Evolutionary conservation across 2,329 filamentous ascomycete genomes (phyloP), one percentile per base, ranked within the genome.

Genomic region (Colletotrichum noveboracense): DNA sequence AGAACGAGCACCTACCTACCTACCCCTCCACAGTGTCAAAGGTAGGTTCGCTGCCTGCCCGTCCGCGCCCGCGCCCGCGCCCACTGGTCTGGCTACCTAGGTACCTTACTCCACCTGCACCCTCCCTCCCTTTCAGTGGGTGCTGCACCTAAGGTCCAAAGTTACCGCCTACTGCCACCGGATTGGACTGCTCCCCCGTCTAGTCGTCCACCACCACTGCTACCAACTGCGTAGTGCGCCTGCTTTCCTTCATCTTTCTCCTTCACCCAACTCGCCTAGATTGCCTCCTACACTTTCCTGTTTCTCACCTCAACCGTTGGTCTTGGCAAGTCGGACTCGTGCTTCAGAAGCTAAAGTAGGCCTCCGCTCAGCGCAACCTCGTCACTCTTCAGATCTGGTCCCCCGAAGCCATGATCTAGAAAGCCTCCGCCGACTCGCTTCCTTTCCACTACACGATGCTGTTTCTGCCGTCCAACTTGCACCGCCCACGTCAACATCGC

Each of bases 371-470:
- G 73, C 73, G 64, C 43, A 48, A 65, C 65, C 64, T 68, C 60
- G 38, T 43, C 34, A 48, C 70, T 68, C 21, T 36, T 65, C 65
- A 68, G 56, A 60, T 75, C 70, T 75, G 73, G 56, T 68, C 38
- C 64, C 62, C 64, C n/a, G 70, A 43, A 74, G 70, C 78, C 77
- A 80, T 80, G 79, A 78, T 75, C 74, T 79, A 79, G 61, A 43
- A 67, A 66, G 36, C 56, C 58, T 56, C 36, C 64, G 21, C 65
- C 67, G 58, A 64, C 73, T 66, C 64, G 64, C 43, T 43, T 69
- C 28, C 16, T 65, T 61, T 38, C 66, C 65, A 67, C 70, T 75
- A 76, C 80, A 81, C 77, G 36, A 82, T 81, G 80, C 80, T 78
- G 77, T 78, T 78, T 77, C 73, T 76, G 76, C 74, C 30, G 34